Evolutionary conservation across 805 yeast genomes (phyloP), one percentile per base, ranked within the genome.

Genomic region (Metschnikowia aberdeeniae): DNA sequence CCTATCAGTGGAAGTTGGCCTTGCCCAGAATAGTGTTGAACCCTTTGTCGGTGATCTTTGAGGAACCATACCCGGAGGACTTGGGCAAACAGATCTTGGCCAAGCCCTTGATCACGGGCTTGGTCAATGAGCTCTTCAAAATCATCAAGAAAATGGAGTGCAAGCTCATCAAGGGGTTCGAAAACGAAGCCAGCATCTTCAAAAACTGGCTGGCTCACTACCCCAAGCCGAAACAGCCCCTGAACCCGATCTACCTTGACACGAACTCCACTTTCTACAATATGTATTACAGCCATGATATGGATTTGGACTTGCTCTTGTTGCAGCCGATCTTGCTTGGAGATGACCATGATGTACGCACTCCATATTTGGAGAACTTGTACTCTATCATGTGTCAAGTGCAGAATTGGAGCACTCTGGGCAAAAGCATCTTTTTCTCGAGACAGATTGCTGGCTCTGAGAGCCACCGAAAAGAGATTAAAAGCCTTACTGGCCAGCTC

Each of bases 321-420:
- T 75, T 90, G 50, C 95, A 89, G 59, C 95, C 96, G 5, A 90
- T 90, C 42, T 69, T 90, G 44, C 71, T 89, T 46, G 96, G 93
- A n/a, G 96, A 89, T 66, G 96, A 89, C 60, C 78, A 79, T 59
- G 82, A 84, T 40, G 82, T 89, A 44, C 84, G 85, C 61, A 88
- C 97, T 0, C 97, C 97, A 2, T 90, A 90, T 61, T 72, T 90
- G 61, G 97, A 90, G 66, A 87, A 87, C 55, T 67, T 88, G 46
- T 90, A 88, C 61, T 89, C 96, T 2, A 76, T 82, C 43, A 69
- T 85, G 71, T 81, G 86, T 51, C 90, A 85, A 60, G 75, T 71
- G 43, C 74, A 70, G 44, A 74, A 70, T 47, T 65, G 77, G 47
- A 82, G 81, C 50, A 56, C 54, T 10, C 48, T 55, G 2, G 44